Percentiles rank a stretch among this genome's conserved stretches.
Evolutionary conservation across 176 grass and related monocot species (phyloP).

Genomic region (Hyparrhenia diplandra): DNA sequence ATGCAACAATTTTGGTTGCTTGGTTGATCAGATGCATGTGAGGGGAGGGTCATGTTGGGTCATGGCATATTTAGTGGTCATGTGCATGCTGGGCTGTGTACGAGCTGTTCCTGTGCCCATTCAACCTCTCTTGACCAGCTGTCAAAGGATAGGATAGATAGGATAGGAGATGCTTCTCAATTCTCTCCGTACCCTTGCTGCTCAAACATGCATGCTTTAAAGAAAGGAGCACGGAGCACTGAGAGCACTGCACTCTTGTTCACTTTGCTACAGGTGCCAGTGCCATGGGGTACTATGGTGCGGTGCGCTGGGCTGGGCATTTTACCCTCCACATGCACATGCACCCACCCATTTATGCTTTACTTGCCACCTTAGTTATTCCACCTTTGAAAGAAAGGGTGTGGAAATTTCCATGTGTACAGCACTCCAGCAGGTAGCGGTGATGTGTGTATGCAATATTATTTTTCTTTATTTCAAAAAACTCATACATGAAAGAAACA

Average conservation of each 20-base stretch:
- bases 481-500: not conserved
- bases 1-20: not conserved
- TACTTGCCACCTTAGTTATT: conserved; percentile 21
- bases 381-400: not conserved
- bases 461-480: not conserved
- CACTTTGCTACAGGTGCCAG: conserved; percentile 7
- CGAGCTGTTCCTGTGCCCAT: not conserved
- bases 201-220: not conserved
- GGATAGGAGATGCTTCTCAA: not conserved
- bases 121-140: not conserved
- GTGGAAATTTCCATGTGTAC: not conserved
- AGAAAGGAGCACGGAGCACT: too few species aligned
- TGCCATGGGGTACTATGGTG: not conserved
- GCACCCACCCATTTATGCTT: conserved; percentile 29
- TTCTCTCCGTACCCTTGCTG: not conserved
- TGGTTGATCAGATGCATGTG: conserved; percentile 25
- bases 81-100: conserved; percentile 29
- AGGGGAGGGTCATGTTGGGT: conserved; percentile 18
- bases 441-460: not conserved
- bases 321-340: conserved; percentile 44
- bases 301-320: not conserved
- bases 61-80: conserved; percentile 34
- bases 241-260: not conserved
- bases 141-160: not conserved
- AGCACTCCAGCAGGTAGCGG: not conserved